phyloP scores from a whole-genome alignment of 1,139 yeast species.

The Magnusiomyces ingens region DNA sequence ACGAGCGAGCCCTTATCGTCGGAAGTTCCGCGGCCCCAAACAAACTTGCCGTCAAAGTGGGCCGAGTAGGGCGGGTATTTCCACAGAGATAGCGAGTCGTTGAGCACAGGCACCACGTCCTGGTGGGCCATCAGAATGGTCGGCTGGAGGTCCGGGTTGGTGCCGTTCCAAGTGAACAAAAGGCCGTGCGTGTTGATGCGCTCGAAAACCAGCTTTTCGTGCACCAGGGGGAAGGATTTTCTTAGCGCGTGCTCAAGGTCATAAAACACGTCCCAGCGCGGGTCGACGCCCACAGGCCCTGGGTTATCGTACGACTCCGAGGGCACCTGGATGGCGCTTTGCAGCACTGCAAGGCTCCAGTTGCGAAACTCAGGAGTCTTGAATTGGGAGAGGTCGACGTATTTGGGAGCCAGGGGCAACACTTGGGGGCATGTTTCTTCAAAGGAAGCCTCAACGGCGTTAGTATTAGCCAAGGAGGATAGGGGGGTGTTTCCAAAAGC shows the following conservation, averaged over 20 bases:
- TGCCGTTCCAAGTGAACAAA: slow-evolving; percentile 61
- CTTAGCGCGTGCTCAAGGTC: slow-evolving; percentile 52
- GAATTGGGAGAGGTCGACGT: slow-evolving; percentile 4
- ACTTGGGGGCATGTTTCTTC: neutral
- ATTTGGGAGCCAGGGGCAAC: neutral
- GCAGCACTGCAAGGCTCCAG: slow-evolving; percentile 6
- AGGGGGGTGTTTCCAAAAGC: no score
- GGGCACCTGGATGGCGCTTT: slow-evolving; percentile 52
- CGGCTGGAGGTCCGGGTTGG: slow-evolving; percentile 50
- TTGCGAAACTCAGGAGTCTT: slow-evolving; percentile 10
- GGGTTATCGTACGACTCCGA: slow-evolving; percentile 55
- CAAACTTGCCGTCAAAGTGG: slow-evolving; percentile 49
- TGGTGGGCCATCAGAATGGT: slow-evolving; percentile 68
- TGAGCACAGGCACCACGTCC: slow-evolving; percentile 78
- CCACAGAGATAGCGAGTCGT: slow-evolving; percentile 54
- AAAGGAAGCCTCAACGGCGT: no score
- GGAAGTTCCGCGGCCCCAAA: slow-evolving; percentile 61
- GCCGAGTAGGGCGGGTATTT: slow-evolving; percentile 64
- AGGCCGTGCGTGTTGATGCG: slow-evolving; percentile 61
- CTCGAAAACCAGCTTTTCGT: slow-evolving; percentile 43
- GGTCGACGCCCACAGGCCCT: slow-evolving; percentile 37
- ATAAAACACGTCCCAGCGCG: slow-evolving; percentile 39
- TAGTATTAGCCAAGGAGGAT: no score
- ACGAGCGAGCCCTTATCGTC: slow-evolving; percentile 58
- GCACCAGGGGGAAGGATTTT: slow-evolving; percentile 53